phyloP scores from a whole-genome alignment of 2,329 filamentous ascomycete genomes.

The Aureobasidium sp. region DNA sequence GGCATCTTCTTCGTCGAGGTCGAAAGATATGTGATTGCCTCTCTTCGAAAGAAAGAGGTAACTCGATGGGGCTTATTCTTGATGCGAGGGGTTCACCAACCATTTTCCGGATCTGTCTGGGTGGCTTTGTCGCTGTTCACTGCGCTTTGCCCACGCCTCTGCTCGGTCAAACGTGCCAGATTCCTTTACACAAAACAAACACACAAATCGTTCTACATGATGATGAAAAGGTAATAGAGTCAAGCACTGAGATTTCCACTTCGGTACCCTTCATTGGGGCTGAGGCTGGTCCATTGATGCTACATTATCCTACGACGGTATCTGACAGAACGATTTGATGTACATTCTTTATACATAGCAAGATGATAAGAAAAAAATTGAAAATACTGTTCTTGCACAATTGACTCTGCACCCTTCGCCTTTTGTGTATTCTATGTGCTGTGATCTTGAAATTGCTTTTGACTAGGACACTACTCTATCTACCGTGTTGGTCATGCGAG shows the following conservation, averaged over 20 bases:
- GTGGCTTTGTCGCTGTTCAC: conserved; percentile 19
- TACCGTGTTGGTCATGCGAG: not conserved
- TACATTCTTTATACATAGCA: not conserved
- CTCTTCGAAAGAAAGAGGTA: conserved; percentile 48
- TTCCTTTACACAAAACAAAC: conserved; percentile 29
- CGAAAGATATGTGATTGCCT: conserved; percentile 98
- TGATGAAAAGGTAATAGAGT: conserved; percentile 92
- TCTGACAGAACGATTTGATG: conserved; percentile 20
- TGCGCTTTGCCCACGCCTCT: conserved; percentile 26
- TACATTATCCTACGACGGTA: conserved; percentile 26
- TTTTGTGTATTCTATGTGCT: not conserved
- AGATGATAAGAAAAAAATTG: not conserved
- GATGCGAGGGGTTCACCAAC: conserved; percentile 72
- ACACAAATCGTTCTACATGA: conserved; percentile 57
- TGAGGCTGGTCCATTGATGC: conserved; percentile 26
- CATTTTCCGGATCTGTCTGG: conserved; percentile 36
- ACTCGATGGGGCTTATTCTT: conserved; percentile 99
- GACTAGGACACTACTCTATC: not conserved
- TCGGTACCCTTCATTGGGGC: conserved; percentile 40
- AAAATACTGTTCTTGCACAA: not conserved
- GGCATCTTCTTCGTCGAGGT: conserved; percentile 78
- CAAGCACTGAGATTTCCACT: conserved; percentile 72
- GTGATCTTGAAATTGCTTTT: not conserved
- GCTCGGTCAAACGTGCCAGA: conserved; percentile 64
- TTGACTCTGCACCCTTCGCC: not conserved